Base-by-base conservation (phyloP, 2,329 filamentous ascomycete species). In the Hansfordia pulvinata region DNA sequence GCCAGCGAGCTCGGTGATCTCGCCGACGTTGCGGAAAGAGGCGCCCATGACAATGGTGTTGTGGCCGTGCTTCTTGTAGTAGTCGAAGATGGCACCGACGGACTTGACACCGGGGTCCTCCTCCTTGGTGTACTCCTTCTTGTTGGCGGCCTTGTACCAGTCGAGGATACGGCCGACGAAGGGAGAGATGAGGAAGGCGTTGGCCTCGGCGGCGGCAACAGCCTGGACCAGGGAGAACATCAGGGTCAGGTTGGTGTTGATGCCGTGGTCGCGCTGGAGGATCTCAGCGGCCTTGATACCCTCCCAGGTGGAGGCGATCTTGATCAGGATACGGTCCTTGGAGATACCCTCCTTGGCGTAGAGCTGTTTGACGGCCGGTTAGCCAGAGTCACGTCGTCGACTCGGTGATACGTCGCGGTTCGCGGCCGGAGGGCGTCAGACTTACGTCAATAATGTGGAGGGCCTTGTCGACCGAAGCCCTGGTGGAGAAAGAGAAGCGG, bases 41-140 rank as follows among this genome's bases (percentile, higher is more conserved):
- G 90, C 90, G 52, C 90, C 90, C 90, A 98, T 98, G 62, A 98
- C 90, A 47, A 96, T 94, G 58, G 90, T 98, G 49, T 93, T 93
- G 78, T 98, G 94, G 58, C 81, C 84, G 58, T 66, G 83, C 73
- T 96, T 96, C 83, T 98, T 98, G 80, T 98, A 98, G 82, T 98
- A 98, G 75, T 98, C 90, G 76, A 79, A 98, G 67, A 98, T 98
- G 58, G 49, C 53, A 70, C 88, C 71, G 52, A 98, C 90, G 41
- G 80, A 88, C 65, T 83, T 72, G 59, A 98, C 90, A 68, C 90
- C 90, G 31, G 90, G 90, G 68, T 98, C 90, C 57, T 93, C 82
- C 59, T 81, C 64, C 56, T 84, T 72, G 54, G 67, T 50, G 76
- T 86, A 98, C 42, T 90, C 81, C 73, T 92, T 86, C 77, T 93